Percentiles rank a stretch among this genome's conserved stretches.
Evolutionary conservation across 192 early-diverging fungal genomes (phyloP).

Genomic region (Umbelopsis ramanniana): DNA sequence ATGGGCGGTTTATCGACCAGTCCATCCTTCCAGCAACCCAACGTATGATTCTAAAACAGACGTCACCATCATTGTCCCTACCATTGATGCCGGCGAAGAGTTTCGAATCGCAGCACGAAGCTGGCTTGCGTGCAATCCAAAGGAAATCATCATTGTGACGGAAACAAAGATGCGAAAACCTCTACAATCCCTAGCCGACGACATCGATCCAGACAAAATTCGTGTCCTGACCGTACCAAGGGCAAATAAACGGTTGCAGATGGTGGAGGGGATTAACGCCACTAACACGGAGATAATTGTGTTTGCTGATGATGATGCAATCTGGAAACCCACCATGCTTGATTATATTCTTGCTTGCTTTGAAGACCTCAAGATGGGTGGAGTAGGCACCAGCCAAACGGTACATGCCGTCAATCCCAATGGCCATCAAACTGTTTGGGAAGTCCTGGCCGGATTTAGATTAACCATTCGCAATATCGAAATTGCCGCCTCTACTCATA

Average conservation of each 20-base stretch:
- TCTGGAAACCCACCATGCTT: conserved; percentile 67
- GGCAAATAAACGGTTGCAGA: conserved; percentile 71
- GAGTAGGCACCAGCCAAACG: conserved; percentile 68
- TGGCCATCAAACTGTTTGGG: conserved; percentile 68
- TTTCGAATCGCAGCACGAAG: conserved; percentile 68
- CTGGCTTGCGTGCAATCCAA: conserved; percentile 67
- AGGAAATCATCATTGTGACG: conserved; percentile 75
- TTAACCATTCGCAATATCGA: conserved; percentile 76
- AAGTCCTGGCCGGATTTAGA: conserved; percentile 71
- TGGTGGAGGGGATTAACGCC: conserved; percentile 69
- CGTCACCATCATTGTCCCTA: conserved; percentile 76
- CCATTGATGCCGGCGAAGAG: conserved; percentile 77
- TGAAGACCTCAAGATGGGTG: conserved; percentile 73
- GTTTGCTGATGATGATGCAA: conserved; percentile 73
- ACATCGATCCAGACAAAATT: conserved; percentile 60
- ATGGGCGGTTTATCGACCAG: conserved; percentile 64
- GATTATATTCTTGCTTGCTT: conserved; percentile 73
- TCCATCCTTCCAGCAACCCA: conserved; percentile 58
- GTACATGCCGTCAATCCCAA: conserved; percentile 60
- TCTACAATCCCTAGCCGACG: conserved; percentile 59
- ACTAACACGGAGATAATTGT: conserved; percentile 66
- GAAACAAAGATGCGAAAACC: conserved; percentile 55
- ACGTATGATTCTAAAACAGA: conserved; percentile 61
- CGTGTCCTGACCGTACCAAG: conserved; percentile 60
- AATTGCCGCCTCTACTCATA: conserved; percentile 73